These are phyloP conservation scores for Dalbergia cultrata DNA, from an alignment of 306 rosid species.

Conservation along the genomic window DNA sequence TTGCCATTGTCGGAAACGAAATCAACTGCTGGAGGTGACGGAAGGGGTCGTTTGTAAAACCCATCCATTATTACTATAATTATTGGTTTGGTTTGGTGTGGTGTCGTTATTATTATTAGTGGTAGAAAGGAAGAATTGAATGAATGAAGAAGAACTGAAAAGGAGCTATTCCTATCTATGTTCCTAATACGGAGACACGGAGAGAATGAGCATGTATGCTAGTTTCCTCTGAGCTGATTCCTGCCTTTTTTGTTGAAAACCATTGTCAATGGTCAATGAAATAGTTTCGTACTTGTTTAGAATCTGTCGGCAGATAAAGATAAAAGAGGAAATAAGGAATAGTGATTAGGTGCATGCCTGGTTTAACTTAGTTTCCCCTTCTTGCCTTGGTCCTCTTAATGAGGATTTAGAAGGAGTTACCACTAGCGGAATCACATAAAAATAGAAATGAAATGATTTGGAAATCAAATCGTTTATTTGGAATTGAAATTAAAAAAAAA, in stretches of 20 bases:
- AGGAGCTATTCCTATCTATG: not conserved
- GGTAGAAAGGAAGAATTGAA: not conserved
- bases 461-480: too few relatives aligned
- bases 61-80: constrained; percentile 2
- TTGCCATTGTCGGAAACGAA: constrained; percentile 36
- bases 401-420: too few relatives aligned
- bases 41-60: constrained; percentile 38
- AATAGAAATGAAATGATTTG: too few relatives aligned
- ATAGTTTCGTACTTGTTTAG: not conserved
- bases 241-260: too few relatives aligned
- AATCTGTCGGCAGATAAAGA: not conserved
- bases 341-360: not conserved
- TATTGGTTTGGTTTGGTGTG: not conserved
- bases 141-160: not conserved
- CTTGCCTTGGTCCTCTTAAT: too few relatives aligned
- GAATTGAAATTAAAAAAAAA: too few relatives aligned
- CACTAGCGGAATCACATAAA: too few relatives aligned
- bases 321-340: constrained; percentile 11
- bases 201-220: not conserved
- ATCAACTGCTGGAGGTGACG: constrained; percentile 48
- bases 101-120: not conserved
- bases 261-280: not conserved
- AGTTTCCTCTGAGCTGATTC: too few relatives aligned
- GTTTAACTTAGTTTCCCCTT: too few relatives aligned
- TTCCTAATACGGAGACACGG: not conserved